Percentiles rank a stretch among this genome's conserved stretches.
These are phyloP conservation scores for Sarocladium strictum DNA, from an alignment of 2,329 filamentous ascomycete genomes.

Conservation along the genomic window DNA sequence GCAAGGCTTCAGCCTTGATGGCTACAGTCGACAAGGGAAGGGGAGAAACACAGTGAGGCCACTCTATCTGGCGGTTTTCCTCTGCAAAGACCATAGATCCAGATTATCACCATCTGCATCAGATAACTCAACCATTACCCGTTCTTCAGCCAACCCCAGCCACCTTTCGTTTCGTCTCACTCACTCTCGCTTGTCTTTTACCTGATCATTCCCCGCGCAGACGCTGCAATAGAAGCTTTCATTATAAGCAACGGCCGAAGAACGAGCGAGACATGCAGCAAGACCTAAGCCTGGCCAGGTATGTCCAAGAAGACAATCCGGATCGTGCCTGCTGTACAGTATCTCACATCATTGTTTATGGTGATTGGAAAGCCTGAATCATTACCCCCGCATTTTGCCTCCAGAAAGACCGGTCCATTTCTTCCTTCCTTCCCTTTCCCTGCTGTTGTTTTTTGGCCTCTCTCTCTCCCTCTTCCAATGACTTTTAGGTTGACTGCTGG, in stretches of 20 bases:
- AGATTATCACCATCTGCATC: not conserved
- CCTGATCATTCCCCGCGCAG: not conserved
- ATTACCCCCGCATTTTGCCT: slow-evolving; percentile 5
- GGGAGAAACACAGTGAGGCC: not conserved
- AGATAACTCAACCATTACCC: not conserved
- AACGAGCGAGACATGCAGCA: slow-evolving; percentile 8
- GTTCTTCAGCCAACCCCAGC: not conserved
- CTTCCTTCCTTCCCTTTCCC: not conserved
- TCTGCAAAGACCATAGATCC: not conserved
- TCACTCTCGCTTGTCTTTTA: not conserved
- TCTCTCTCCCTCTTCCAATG: not conserved
- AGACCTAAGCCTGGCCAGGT: no score
- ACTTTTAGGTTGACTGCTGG: no score
- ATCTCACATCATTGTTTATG: not conserved
- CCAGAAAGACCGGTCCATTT: not conserved
- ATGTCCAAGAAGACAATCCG: no score
- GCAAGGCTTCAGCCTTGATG: no score
- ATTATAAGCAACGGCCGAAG: slow-evolving; percentile 1
- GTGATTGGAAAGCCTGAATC: not conserved
- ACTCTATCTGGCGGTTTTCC: no score
- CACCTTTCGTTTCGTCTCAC: not conserved
- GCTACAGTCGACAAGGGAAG: no score
- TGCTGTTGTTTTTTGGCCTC: not conserved
- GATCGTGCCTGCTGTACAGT: not conserved
- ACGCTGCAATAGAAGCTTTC: slow-evolving; percentile 6